phyloP scores from a whole-genome alignment of 192 early-diverging fungal species.

The Lobosporangium transversale region DNA sequence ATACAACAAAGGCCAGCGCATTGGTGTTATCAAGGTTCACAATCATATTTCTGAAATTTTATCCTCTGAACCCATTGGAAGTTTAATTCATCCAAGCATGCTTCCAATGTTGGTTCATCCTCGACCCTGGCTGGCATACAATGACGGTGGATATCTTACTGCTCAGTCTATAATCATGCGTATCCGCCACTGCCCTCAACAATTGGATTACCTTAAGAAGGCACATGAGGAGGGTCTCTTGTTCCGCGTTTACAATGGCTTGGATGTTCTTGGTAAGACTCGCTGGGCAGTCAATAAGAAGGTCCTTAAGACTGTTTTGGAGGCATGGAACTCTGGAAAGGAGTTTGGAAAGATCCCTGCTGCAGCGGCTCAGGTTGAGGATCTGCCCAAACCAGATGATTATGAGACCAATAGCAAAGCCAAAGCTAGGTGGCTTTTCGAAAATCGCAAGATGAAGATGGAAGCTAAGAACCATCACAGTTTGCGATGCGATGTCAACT shows the following conservation, averaged over 20 bases:
- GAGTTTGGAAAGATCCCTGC: constrained; percentile 80
- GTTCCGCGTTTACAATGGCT: constrained; percentile 70
- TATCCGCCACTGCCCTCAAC: constrained; percentile 73
- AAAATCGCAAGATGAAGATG: constrained; percentile 66
- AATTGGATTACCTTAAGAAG: constrained; percentile 77
- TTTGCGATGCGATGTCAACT: constrained; percentile 90
- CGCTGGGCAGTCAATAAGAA: constrained; percentile 89
- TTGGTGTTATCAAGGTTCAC: constrained; percentile 80
- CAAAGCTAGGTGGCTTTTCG: constrained; percentile 62
- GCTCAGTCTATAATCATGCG: constrained; percentile 80
- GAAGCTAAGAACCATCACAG: constrained; percentile 82
- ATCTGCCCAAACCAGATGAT: constrained; percentile 69
- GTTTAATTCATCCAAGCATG: constrained; percentile 74
- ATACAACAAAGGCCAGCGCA: constrained; percentile 68
- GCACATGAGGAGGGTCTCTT: constrained; percentile 84
- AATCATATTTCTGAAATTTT: constrained; percentile 75
- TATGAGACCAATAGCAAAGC: constrained; percentile 69
- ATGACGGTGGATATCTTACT: constrained; percentile 88
- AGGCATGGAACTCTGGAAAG: constrained; percentile 90
- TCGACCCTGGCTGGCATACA: constrained; percentile 88
- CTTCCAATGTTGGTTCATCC: constrained; percentile 95
- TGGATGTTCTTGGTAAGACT: constrained; percentile 90
- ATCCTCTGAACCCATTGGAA: constrained; percentile 63
- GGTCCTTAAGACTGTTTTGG: constrained; percentile 80
- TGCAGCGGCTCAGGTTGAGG: constrained; percentile 48